Evolutionary conservation across 2,329 filamentous ascomycete species (phyloP), one percentile per base, ranked within the genome.

Genomic region (Paraphaeosphaeria minitans): DNA sequence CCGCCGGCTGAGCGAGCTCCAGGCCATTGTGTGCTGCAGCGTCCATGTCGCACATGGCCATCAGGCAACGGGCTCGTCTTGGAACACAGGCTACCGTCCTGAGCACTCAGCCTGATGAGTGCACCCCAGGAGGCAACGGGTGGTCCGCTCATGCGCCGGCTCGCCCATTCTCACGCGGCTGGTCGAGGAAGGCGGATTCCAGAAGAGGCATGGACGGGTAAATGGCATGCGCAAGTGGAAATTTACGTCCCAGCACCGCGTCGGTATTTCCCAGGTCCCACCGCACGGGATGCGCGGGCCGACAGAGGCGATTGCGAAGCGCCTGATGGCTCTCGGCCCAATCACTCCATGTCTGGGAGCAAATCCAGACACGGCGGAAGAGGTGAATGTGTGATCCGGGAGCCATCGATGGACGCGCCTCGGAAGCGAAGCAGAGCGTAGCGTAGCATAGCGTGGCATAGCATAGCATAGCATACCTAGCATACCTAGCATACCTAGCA

Each of bases 201-300:
- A 66, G 63, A 67, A 61, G 58, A 59, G 63, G 60, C 53, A 62
- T 63, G 35, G 61, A 61, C 68, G 71, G 71, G 56, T 74, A 73
- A 75, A 74, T 74, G 64, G 62, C 29, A 48, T 67, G 63, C 66
- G 65, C 63, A 60, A 59, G 61, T 64, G 65, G 60, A 66, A 63
- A 55, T 62, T 70, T 63, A 53, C 57, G 45, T 55, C 60, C 63
- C 55, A 45, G 39, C 12, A 33, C 13, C 21, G 19, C 16, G 49
- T 31, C 43, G 37, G 42, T 27, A 57, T 16, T n/a, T 19, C 10
- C 37, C 37, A 19, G 14, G 33, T 35, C 35, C 45, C 22, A 47
- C 35, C 33, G 13, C n/a, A 52, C 56, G 54, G 64, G 64, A 62
- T 61, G 60, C 56, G 43, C 64, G 66, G 66, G 46, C 64, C 62